phyloP scores from a whole-genome alignment of 129 eudicot genomes.

The Cynara cardunculus region DNA sequence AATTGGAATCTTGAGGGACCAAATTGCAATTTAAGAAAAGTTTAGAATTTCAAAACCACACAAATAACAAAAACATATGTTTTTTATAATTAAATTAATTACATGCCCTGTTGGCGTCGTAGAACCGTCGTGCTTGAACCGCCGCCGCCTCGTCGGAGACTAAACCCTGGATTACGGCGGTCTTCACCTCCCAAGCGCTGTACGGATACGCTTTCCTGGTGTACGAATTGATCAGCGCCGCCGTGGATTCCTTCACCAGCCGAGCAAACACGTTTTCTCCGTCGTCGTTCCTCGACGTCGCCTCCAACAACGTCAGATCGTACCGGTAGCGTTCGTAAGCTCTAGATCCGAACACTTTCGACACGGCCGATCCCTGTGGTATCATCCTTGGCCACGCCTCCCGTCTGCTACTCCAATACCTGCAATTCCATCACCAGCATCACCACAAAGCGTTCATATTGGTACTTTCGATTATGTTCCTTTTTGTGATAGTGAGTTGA shows the following conservation, averaged over 20 bases:
- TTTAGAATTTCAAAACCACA: neutral
- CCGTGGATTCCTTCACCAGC: constrained; percentile 74
- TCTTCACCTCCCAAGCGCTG: constrained; percentile 85
- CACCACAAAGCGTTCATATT: neutral
- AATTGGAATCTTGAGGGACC: neutral
- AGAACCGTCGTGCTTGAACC: constrained; percentile 51
- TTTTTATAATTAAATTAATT: constrained; percentile 9
- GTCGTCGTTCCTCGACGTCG: constrained; percentile 69
- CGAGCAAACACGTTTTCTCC: constrained; percentile 52
- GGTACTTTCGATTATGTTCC: neutral
- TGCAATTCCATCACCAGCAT: constrained; percentile 1
- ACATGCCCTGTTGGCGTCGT: constrained; percentile 70
- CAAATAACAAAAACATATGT: neutral
- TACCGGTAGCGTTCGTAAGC: constrained; percentile 72
- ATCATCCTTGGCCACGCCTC: constrained; percentile 92
- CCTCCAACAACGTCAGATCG: constrained; percentile 74
- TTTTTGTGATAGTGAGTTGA: constrained; percentile 16
- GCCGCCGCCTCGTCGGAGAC: constrained; percentile 65
- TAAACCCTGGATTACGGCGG: constrained; percentile 55
- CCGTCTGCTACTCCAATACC: constrained; percentile 85
- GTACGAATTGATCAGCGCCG: constrained; percentile 81
- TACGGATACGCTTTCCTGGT: constrained; percentile 67
- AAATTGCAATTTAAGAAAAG: neutral
- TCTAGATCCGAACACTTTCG: constrained; percentile 79
- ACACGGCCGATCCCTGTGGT: constrained; percentile 67